These are phyloP conservation scores for Lodderomyces metapsilosis DNA, from an alignment of 1,139 yeast species.

Conservation along the genomic window DNA sequence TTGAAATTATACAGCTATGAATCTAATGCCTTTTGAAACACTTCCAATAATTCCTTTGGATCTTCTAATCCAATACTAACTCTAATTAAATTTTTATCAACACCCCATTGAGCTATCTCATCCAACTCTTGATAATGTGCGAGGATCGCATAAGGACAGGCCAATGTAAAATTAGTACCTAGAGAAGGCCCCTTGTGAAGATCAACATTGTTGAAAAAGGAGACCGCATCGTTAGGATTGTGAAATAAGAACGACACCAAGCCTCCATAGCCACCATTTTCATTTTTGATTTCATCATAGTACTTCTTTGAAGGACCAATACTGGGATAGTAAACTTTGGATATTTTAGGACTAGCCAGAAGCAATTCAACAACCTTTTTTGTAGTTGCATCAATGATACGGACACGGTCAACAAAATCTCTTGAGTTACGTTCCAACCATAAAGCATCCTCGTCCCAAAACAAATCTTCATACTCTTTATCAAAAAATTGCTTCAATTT, in stretches of 20 bases:
- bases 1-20: slow-evolving; percentile 5
- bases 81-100: slow-evolving; percentile 76
- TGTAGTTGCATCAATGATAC: slow-evolving; percentile 67
- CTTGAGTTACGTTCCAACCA: slow-evolving; percentile 90
- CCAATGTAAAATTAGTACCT: slow-evolving; percentile 90
- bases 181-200: slow-evolving; percentile 92
- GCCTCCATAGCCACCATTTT: slow-evolving; percentile 91
- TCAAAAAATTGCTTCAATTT: slow-evolving; percentile 53
- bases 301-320: slow-evolving; percentile 52
- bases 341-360: slow-evolving; percentile 44
- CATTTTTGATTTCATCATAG: slow-evolving; percentile 69
- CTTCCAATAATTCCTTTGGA: slow-evolving; percentile 49
- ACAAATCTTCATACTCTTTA: slow-evolving; percentile 62
- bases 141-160: slow-evolving; percentile 86
- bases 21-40: slow-evolving; percentile 60
- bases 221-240: slow-evolving; percentile 61
- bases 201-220: slow-evolving; percentile 71
- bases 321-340: slow-evolving; percentile 71
- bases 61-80: slow-evolving; percentile 84
- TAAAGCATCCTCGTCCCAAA: slow-evolving; percentile 95
- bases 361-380: slow-evolving; percentile 52
- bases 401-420: slow-evolving; percentile 73
- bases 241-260: slow-evolving; percentile 75
- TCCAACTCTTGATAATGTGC: slow-evolving; percentile 88
- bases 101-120: slow-evolving; percentile 81